Evolutionary conservation across 768 basidiomycete genomes (phyloP), one percentile per base, ranked within the genome.

Genomic region (Russula abietina): DNA sequence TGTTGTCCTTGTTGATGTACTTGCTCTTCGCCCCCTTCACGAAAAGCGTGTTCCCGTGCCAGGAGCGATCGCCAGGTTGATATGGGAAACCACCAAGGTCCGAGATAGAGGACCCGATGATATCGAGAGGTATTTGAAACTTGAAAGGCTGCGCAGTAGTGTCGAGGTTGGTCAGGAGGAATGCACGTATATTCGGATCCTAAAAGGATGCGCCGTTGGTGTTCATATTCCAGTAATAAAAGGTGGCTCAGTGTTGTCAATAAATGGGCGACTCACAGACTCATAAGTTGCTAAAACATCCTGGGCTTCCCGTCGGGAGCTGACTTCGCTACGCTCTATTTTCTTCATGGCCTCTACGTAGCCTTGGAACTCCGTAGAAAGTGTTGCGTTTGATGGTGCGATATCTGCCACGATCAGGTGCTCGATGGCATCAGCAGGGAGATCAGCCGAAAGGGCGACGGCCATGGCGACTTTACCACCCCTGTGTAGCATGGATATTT

Each of bases 391-490:
- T 4, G 84, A 78, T 2, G 94, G 93, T 0, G 91, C 81, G 63
- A 96, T 93, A 73, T 97, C 94, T 17, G 83, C 89, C 5, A 91
- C 80, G 60, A 93, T 83, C 17, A 91, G 81, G 48, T 82, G 73
- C 14, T 79, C 74, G 6, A 89, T 72, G 4, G 80, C 69, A 28
- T 75, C 69, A 4, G 71, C 39, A 0, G 80, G 78, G 1, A 80
- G 75, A 8, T 76, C 71, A 6, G 79, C 72, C 58, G 72, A 80
- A 19, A 86, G 78, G 1, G 89, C 88, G 19, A 87, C 75, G 1
- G 84, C 70, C 88, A 91, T 89, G 0, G 88, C 88, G 3, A 83
- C 85, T 71, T 93, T 94, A 24, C 91, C 93, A 55, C 93, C 93
- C 91, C 90, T 93, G n/a, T 8, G n/a, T 10, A 46, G 14, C 0